Evolutionary conservation across 2,329 filamentous ascomycete genomes (phyloP).

Genomic region (Fusarium protoensiforme): DNA sequence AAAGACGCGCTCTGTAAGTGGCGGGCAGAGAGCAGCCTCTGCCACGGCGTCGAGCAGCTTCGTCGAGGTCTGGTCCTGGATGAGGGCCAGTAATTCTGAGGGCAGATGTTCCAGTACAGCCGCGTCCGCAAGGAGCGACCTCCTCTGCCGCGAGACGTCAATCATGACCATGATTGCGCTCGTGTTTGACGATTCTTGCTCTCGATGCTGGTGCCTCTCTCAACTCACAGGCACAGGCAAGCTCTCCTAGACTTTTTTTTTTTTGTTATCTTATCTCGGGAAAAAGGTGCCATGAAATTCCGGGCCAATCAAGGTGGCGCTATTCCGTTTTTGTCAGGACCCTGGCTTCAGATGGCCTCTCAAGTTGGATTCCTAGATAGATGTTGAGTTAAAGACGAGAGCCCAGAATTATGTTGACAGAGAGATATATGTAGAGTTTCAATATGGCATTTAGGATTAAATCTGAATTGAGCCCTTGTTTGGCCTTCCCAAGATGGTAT

Average conservation of each 20-base stretch:
- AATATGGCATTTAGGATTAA: neutral
- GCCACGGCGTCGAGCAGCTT: conserved; percentile 79
- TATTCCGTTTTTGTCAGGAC: conserved; percentile 23
- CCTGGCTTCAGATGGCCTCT: neutral
- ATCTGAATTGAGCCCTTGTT: neutral
- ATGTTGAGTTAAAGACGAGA: no score
- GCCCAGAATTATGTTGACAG: no score
- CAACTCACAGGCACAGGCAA: conserved; percentile 29
- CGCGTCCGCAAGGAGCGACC: conserved; percentile 66
- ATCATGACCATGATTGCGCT: conserved; percentile 64
- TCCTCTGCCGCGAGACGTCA: conserved; percentile 65
- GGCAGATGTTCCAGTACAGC: conserved; percentile 71
- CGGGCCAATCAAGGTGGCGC: conserved; percentile 47
- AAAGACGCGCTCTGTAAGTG: conserved; percentile 79
- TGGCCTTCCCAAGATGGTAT: neutral
- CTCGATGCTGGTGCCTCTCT: conserved; percentile 42
- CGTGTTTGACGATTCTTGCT: conserved; percentile 42
- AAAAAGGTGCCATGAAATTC: conserved; percentile 49
- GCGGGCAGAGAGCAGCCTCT: conserved; percentile 73
- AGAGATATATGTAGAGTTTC: no score
- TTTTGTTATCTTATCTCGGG: conserved; percentile 44
- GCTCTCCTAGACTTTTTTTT: conserved; percentile 54
- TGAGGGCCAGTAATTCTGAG: conserved; percentile 73
- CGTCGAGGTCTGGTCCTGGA: conserved; percentile 71
- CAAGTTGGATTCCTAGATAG: neutral